Conservation (phyloP, 2,329 filamentous ascomycete genomes). For the Diplocarpon rosae region DNA sequence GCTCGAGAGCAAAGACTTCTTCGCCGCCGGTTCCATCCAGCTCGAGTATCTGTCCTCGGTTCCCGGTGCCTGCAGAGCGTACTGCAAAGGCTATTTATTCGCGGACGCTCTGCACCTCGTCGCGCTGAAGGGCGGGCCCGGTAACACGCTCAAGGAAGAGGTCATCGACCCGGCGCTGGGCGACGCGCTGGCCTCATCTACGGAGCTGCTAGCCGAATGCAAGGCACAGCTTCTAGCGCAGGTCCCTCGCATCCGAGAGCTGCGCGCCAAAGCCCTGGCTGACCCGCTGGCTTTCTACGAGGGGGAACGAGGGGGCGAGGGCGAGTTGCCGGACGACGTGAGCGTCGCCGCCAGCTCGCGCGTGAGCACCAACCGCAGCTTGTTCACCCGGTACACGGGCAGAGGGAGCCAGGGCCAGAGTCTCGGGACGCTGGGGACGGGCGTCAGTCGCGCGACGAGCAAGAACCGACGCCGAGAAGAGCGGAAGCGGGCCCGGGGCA, state of each 20-base stretch:
- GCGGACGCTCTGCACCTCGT: constrained; percentile 77
- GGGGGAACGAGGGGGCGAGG: constrained; percentile 52
- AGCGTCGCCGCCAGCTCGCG: constrained; percentile 77
- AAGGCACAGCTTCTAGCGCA: constrained; percentile 75
- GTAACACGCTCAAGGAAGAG: constrained; percentile 42
- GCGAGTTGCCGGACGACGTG: constrained; percentile 80
- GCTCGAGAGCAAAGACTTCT: constrained; percentile 74
- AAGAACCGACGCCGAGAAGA: constrained; percentile 87
- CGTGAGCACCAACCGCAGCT: constrained; percentile 68
- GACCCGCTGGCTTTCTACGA: constrained; percentile 88
- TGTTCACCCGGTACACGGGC: constrained; percentile 89
- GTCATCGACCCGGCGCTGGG: constrained; percentile 70
- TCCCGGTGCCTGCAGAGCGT: constrained; percentile 56
- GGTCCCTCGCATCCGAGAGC: constrained; percentile 72
- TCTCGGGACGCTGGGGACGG: constrained; percentile 58
- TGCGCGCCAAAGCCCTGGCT: constrained; percentile 67
- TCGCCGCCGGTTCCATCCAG: constrained; percentile 67
- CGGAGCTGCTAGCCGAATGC: constrained; percentile 90
- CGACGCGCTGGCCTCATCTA: constrained; percentile 71
- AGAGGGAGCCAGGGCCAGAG: constrained; percentile 38
- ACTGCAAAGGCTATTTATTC: constrained; percentile 83
- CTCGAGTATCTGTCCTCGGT: constrained; percentile 70
- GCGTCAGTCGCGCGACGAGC: constrained; percentile 66
- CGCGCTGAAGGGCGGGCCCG: constrained; percentile 43
- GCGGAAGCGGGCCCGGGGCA: constrained; percentile 84